Evolutionary conservation across 345 rosid species (phyloP).

Genomic region (Cardamine chenopodiifolia): DNA sequence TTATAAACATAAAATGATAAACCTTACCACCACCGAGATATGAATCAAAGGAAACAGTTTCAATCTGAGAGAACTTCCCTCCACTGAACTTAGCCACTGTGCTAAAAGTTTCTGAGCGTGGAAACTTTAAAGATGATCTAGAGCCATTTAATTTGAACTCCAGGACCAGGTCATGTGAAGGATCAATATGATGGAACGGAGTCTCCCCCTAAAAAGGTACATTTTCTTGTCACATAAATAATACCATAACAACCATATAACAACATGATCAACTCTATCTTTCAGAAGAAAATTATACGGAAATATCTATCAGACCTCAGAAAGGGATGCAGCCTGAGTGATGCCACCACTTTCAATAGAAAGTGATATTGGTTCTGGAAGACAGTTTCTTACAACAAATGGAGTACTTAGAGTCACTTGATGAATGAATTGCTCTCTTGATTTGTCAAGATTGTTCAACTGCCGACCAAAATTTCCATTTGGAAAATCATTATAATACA

Average conservation of each 20-base stretch:
- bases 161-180: constrained; percentile 77
- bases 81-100: constrained; percentile 69
- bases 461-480: constrained; percentile 41
- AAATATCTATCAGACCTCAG: constrained; percentile 66
- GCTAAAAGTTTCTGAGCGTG: constrained; percentile 73
- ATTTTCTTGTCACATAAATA: constrained; percentile 4
- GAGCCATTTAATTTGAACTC: constrained; percentile 66
- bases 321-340: constrained; percentile 59
- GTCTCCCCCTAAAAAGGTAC: constrained; percentile 59
- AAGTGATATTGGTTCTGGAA: constrained; percentile 69
- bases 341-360: constrained; percentile 78
- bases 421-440: constrained; percentile 58
- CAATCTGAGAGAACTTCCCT: constrained; percentile 65
- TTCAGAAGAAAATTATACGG: constrained; percentile 28
- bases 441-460: constrained; percentile 46
- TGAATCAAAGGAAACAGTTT: constrained; percentile 62
- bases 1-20: constrained; percentile 14
- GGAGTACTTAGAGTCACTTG: constrained; percentile 79
- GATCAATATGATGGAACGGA: constrained; percentile 84
- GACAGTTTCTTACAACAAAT: constrained; percentile 67
- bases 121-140: constrained; percentile 64
- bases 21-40: constrained; percentile 55
- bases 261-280: constrained; percentile 23
- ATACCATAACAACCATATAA: constrained; percentile 24
- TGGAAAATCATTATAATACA: constrained; percentile 38